phyloP scores from a whole-genome alignment of 2,329 filamentous ascomycete genomes.

The Paecilomyces formosus region DNA sequence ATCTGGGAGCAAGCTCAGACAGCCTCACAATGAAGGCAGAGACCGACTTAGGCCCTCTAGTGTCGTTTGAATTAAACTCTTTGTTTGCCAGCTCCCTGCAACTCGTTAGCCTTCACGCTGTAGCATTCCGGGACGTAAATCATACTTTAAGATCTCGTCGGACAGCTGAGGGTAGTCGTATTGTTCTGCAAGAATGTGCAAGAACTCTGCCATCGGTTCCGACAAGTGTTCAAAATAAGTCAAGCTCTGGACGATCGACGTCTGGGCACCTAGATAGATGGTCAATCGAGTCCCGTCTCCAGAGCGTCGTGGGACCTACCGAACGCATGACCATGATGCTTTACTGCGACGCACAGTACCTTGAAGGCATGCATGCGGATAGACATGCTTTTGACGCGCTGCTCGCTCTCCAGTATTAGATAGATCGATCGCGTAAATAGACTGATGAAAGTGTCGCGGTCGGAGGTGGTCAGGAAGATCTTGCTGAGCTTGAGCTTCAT shows the following conservation, averaged over 20 bases:
- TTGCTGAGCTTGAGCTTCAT: constrained; percentile 85
- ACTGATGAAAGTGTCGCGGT: constrained; percentile 89
- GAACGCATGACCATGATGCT: constrained; percentile 95
- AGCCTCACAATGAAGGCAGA: constrained; percentile 89
- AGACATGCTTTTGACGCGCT: constrained; percentile 76
- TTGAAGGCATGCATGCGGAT: constrained; percentile 98
- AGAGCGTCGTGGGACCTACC: constrained; percentile 45
- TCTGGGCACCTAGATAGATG: constrained; percentile 67
- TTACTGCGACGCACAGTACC: constrained; percentile 90
- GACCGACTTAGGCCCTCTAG: constrained; percentile 89
- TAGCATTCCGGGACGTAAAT: not conserved
- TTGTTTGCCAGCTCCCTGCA: constrained; percentile 83
- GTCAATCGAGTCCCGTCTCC: constrained; percentile 11
- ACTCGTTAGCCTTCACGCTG: constrained; percentile 11
- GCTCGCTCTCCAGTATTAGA: constrained; percentile 87
- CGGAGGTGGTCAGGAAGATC: constrained; percentile 93
- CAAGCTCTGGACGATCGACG: constrained; percentile 92
- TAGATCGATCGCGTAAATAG: constrained; percentile 90
- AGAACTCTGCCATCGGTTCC: constrained; percentile 96
- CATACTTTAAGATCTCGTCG: constrained; percentile 71
- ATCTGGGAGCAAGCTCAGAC: constrained; percentile 80
- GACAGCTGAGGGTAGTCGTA: constrained; percentile 95
- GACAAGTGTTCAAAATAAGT: constrained; percentile 99
- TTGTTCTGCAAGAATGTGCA: constrained; percentile 91
- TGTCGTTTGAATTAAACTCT: constrained; percentile 96